A percentile compares a stretch with the other conserved stretches of the same genome.
These are phyloP conservation scores for Pyrenopolyporus hunteri DNA, from an alignment of 495 filamentous ascomycete genomes.

Conservation along the genomic window DNA sequence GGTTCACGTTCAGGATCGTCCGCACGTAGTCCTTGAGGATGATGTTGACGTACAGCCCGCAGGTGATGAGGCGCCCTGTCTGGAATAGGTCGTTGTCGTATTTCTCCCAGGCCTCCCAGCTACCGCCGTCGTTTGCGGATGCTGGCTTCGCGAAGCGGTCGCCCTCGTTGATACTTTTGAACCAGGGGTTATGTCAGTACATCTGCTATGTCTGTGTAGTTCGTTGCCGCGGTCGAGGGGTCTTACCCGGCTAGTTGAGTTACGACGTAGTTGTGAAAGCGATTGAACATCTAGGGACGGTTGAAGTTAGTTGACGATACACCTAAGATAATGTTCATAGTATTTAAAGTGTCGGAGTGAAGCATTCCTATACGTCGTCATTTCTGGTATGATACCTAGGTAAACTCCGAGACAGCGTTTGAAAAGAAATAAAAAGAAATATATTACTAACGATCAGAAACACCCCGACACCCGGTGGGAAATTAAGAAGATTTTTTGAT, in stretches of 20 bases:
- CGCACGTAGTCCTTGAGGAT: slow-evolving; percentile 83
- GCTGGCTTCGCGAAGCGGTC: slow-evolving; percentile 70
- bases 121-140: slow-evolving; percentile 51
- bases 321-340: no score
- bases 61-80: slow-evolving; percentile 77
- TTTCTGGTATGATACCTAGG: no score
- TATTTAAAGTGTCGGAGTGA: no score
- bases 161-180: slow-evolving; percentile 67
- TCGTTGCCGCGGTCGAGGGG: not conserved
- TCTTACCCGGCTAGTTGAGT: slow-evolving; percentile 61
- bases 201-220: no score
- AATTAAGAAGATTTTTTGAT: slow-evolving; percentile 70
- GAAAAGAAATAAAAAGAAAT: not conserved
- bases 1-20: slow-evolving; percentile 80
- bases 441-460: slow-evolving; percentile 33
- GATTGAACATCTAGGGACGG: slow-evolving; percentile 62
- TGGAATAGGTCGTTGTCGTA: slow-evolving; percentile 87
- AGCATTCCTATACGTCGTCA: no score
- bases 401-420: not conserved
- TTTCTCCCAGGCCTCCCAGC: slow-evolving; percentile 67
- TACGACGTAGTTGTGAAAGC: slow-evolving; percentile 83
- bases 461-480: slow-evolving; percentile 76
- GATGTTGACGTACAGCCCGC: slow-evolving; percentile 85
- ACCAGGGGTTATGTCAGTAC: no score
- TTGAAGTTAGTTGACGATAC: not conserved